Base-by-base conservation (phyloP, 192 early-diverging fungal species). In the Coemansia sp. region DNA sequence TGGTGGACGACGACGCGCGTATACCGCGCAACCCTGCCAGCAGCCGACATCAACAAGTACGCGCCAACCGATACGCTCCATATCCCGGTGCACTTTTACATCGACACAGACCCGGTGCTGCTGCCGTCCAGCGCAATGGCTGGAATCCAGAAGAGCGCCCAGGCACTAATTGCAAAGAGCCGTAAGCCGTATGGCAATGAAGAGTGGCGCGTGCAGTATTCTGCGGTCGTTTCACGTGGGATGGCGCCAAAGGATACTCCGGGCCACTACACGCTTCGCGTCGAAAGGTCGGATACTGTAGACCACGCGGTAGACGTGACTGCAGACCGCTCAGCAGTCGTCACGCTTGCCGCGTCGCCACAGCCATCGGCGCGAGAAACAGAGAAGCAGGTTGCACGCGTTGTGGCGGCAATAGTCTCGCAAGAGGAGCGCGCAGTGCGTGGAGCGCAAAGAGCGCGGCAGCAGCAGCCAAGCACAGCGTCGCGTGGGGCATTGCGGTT, bases 401-500 rank as follows among this genome's bases (percentile, higher is more conserved):
- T 63, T 11, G 56, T 73, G 37, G 57, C 65, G 1, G 50, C 37
- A 11, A 68, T 72, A 7, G 62, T 73, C 2, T 60, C 57, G 13
- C 62, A 33, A 22, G 75, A 79, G 44, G 70, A 79, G 54, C 58
- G 60, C 30, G 56, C 62, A 17, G 54, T 54, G 41, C 42, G 62
- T 2, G 55, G 27, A 40, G 31, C 7, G 9, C 15, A 23, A 25
- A 19, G 28, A 27, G 27, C n/a, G 41, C 36, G 27, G n/a, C 34
- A 54, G 29, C 66, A 92, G 70, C 41, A 44, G 17, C 41, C 5
- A 10, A 44, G 17, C 41, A 44, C 15, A 5, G 14, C 13, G 23
- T 22, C 45, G 22, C 45, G 45, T 23, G 79, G 87, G 22, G 85
- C 87, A 7, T 76, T 98, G 37, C 95, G 95, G 68, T 97, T 90